phyloP scores from a whole-genome alignment of 305 asterid species.

The Fraxinus sp. region DNA sequence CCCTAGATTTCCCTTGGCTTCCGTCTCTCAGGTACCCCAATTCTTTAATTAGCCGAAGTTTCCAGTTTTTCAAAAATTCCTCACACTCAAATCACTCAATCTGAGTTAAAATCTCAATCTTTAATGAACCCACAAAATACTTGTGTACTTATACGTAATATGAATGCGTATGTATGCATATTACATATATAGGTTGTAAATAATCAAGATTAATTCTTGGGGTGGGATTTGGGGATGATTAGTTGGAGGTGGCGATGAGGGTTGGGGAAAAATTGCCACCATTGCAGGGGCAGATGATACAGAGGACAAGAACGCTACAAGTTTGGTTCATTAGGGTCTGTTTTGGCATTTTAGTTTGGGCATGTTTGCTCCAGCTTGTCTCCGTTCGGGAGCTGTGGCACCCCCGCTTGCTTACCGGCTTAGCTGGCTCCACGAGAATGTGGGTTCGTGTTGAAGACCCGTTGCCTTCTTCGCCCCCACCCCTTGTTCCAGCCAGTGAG shows the following conservation, averaged over 20 bases:
- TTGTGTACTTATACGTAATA: neutral
- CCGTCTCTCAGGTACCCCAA: conserved; percentile 28
- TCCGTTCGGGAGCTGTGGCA: conserved; percentile 84
- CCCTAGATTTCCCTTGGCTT: conserved; percentile 10
- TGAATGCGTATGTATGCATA: neutral
- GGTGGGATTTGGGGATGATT: conserved; percentile 35
- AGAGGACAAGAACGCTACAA: conserved; percentile 60
- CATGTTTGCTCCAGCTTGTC: conserved; percentile 82
- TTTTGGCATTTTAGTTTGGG: conserved; percentile 84
- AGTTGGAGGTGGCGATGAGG: conserved; percentile 31
- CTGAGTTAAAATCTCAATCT: conserved; percentile 32
- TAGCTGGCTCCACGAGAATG: conserved; percentile 39
- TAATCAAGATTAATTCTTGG: conserved; percentile 14
- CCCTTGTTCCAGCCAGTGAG: conserved; percentile 64
- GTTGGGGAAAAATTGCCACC: conserved; percentile 36
- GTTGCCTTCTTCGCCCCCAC: conserved; percentile 40
- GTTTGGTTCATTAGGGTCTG: conserved; percentile 92
- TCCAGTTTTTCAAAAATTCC: neutral
- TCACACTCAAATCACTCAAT: conserved; percentile 20
- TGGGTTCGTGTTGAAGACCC: conserved; percentile 45
- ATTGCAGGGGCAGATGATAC: conserved; percentile 58
- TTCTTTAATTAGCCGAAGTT: conserved; percentile 10
- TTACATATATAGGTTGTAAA: neutral
- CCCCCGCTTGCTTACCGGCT: conserved; percentile 60
- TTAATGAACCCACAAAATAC: conserved; percentile 27